These are phyloP conservation scores for Candolleomyces aberdarensis DNA, from an alignment of 768 basidiomycete genomes.

Conservation along the genomic window DNA sequence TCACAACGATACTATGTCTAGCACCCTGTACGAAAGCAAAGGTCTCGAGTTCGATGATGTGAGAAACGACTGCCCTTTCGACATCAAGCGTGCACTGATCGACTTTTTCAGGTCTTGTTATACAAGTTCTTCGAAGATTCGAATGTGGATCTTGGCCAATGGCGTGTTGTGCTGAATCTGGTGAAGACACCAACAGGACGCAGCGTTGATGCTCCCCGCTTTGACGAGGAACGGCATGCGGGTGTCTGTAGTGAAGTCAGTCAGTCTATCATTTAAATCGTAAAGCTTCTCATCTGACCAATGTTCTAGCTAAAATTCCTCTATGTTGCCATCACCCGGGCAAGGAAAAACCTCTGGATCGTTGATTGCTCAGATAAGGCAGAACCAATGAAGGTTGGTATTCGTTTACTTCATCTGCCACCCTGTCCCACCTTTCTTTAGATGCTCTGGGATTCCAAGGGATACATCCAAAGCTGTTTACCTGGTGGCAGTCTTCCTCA, in stretches of 20 bases:
- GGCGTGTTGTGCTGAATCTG: too few relatives aligned
- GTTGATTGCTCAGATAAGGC: too few relatives aligned
- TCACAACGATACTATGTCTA: conserved; percentile 42
- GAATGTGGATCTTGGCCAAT: conserved; percentile 42
- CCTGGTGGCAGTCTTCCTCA: too few relatives aligned
- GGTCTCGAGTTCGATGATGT: conserved; percentile 68
- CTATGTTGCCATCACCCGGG: too few relatives aligned
- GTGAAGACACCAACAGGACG: conserved; percentile 16
- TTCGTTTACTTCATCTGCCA: too few relatives aligned
- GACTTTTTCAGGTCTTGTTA: conserved; percentile 55
- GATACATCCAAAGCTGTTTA: too few relatives aligned
- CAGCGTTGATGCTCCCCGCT: conserved; percentile 36
- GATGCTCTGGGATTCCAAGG: too few relatives aligned
- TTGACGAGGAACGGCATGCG: conserved; percentile 48
- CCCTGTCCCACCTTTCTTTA: too few relatives aligned
- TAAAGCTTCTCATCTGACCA: neutral
- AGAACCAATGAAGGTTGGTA: too few relatives aligned
- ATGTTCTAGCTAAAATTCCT: conserved; percentile 56
- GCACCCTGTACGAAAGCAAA: too few relatives aligned
- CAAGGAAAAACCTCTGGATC: too few relatives aligned
- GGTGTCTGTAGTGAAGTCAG: conserved; percentile 58
- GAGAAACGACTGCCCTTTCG: conserved; percentile 5
- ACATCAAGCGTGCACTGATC: neutral
- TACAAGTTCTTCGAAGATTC: conserved; percentile 78
- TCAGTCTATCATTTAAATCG: neutral